Conservation (phyloP, 306 rosid genomes). For the Calophaca sinica region DNA sequence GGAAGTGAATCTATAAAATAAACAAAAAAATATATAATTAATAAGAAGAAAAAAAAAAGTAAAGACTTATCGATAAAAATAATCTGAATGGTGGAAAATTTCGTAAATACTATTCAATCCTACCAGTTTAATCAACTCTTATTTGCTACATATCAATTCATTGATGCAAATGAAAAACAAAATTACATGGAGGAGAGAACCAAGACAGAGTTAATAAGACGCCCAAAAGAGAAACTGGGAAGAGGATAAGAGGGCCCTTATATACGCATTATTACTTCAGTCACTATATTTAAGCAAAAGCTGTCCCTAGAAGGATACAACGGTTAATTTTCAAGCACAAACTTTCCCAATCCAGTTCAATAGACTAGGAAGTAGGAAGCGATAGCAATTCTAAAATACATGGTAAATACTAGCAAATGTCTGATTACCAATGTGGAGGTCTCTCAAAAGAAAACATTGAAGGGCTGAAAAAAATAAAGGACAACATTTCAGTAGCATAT, state of each 20-base stretch:
- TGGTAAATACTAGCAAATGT: constrained; percentile 28
- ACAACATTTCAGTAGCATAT: constrained; percentile 30
- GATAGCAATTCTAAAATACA: constrained; percentile 35
- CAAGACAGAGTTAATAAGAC: background rate
- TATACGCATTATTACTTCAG: background rate
- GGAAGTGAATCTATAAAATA: too few species aligned
- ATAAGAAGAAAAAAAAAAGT: too few species aligned
- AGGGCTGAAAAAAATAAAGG: background rate
- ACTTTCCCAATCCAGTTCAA: constrained; percentile 15
- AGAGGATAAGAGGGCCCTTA: background rate
- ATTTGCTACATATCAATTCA: background rate
- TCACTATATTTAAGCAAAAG: too few species aligned
- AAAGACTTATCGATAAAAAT: too few species aligned
- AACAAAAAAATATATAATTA: too few species aligned
- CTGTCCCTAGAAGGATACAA: background rate
- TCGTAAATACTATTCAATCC: too few species aligned
- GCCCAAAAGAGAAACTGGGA: background rate
- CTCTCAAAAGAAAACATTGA: background rate
- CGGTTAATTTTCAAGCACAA: constrained; percentile 27
- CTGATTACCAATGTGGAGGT: constrained; percentile 32
- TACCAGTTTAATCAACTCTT: background rate
- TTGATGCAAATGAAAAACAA: background rate
- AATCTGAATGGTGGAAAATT: too few species aligned
- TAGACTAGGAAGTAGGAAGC: constrained; percentile 32
- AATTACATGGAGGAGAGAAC: background rate